Percentiles rank a stretch among this genome's conserved stretches.
Evolutionary conservation across 441 rosid genomes (phyloP).

Genomic region (Euphorbia corollata): DNA sequence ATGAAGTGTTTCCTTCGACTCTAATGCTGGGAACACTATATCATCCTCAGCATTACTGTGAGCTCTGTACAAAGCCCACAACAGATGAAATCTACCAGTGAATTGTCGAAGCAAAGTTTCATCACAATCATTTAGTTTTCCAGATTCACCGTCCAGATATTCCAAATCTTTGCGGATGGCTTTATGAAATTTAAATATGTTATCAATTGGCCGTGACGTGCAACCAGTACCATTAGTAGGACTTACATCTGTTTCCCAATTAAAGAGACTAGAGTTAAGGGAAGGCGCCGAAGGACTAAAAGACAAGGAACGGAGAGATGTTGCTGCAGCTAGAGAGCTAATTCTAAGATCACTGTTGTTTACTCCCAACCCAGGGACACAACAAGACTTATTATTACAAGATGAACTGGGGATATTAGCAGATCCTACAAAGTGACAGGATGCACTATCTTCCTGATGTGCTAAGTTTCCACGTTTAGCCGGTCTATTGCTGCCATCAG

Average conservation of each 20-base stretch:
- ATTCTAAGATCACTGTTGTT: conserved; percentile 39
- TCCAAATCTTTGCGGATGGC: conserved; percentile 75
- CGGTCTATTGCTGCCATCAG: conserved; percentile 28
- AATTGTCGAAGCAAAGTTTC: conserved; percentile 58
- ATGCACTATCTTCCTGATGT: conserved; percentile 21
- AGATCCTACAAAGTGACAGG: conserved; percentile 21
- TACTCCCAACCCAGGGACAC: conserved; percentile 64
- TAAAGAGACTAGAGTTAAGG: conserved; percentile 64
- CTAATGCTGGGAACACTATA: conserved; percentile 78
- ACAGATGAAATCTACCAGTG: conserved; percentile 62
- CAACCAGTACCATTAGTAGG: conserved; percentile 31
- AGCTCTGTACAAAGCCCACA: conserved; percentile 72
- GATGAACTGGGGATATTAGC: conserved; percentile 18
- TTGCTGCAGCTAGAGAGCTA: conserved; percentile 50
- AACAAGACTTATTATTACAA: conserved; percentile 38
- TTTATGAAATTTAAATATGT: conserved; percentile 71
- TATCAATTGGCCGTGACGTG: conserved; percentile 56
- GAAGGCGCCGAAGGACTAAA: conserved; percentile 53
- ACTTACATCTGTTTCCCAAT: conserved; percentile 54
- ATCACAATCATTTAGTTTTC: conserved; percentile 51
- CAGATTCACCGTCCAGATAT: conserved; percentile 67
- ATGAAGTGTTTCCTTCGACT: conserved; percentile 70
- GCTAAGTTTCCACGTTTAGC: conserved; percentile 29
- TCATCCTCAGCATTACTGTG: conserved; percentile 87
- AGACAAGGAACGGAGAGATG: conserved; percentile 55